Base-by-base conservation (phyloP, 345 rosid species). In the Triadica sebifera region DNA sequence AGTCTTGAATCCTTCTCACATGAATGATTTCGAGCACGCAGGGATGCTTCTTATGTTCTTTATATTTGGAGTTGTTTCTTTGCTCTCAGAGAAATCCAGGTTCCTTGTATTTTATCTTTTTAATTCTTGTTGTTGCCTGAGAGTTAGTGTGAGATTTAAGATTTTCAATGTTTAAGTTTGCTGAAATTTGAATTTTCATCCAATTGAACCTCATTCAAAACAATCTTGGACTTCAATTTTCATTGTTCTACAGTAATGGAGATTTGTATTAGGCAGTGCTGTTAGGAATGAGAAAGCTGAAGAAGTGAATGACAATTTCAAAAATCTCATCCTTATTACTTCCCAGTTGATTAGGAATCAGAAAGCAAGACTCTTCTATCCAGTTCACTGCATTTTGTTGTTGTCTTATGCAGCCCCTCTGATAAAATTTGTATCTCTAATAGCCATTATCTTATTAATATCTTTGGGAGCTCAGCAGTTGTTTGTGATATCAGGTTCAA, bases 21-120 rank as follows among this genome's bases (percentile, higher is more conserved):
- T 94, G 92, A 94, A 94, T 65, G 91, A 94, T 84, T 94, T 94
- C 11, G 98, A 94, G 85, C 98, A 94, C 65, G 84, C 97, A 0
- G 98, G 97, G 71, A 94, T 94, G 98, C 97, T 94, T 82, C 87
- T 94, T 47, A 94, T 94, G 98, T 92, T 94, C 85, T 89, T 94
- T 61, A 70, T 92, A 68, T 89, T 94, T 15, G 97, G 98, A 43
- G 78, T 86, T 52, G 78, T 91, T 41, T 22, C 86, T 67, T 68
- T 94, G 84, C 78, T 94, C 62, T 91, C 98, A 0, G 91, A 88
- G 82, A 91, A 86, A 82, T 87, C 94, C 7, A 92, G 97, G 98
- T 94, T 56, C 34, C 83, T 74, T 29, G 11, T 73, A 55, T 19
- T 55, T 70, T 45, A 9, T 17, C 19, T 8, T 17, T 47, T 76